Evolutionary conservation across 2,329 filamentous ascomycete genomes (phyloP), one percentile per base, ranked within the genome.

Genomic region (Cordyceps farinosa): DNA sequence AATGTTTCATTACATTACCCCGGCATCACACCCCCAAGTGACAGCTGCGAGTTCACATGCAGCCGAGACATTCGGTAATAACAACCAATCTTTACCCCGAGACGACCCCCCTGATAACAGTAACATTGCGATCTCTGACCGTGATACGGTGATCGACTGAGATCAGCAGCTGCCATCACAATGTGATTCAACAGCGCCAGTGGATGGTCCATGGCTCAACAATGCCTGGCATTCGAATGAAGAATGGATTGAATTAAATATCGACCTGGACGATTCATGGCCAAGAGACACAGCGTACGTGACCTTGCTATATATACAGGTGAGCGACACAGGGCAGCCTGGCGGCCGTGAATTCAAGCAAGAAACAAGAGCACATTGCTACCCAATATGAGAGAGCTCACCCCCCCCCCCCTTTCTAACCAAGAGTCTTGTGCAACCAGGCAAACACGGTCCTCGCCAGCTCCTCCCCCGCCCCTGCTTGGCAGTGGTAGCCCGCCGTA

Each of bases 341-440:
- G 34, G 5, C 9, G 11, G 34, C 8, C 34, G 22, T 22, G 22
- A 22, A 22, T 22, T 22, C 34, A 38, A 38, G 3, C 34, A 9
- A 38, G 7, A 9, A 38, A 38, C 34, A 38, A 38, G 11, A 11
- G 3, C 7, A 38, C 8, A 38, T 38, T 38, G 34, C 34, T 38
- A 38, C 34, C 4, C 11, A 10, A 11, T 10, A 10, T 8, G 9
- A 9, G 5, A 11, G 38, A 15, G 11, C 7, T 15, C 5, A 9
- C 34, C 7, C 11, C 34, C 11, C 7, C 11, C 34, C 11, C 38
- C 3, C 13, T 11, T 40, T 9, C 54, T 34, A 32, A 10, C 44
- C 34, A n/a, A 63, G 36, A 47, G 48, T 60, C 56, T 64, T 60
- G 50, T 55, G 47, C 40, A 60, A 22, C 50, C 62, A 64, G 13